Evolutionary conservation across 345 rosid species (phyloP), one percentile per base, ranked within the genome.

Genomic region (Microcos paniculata): DNA sequence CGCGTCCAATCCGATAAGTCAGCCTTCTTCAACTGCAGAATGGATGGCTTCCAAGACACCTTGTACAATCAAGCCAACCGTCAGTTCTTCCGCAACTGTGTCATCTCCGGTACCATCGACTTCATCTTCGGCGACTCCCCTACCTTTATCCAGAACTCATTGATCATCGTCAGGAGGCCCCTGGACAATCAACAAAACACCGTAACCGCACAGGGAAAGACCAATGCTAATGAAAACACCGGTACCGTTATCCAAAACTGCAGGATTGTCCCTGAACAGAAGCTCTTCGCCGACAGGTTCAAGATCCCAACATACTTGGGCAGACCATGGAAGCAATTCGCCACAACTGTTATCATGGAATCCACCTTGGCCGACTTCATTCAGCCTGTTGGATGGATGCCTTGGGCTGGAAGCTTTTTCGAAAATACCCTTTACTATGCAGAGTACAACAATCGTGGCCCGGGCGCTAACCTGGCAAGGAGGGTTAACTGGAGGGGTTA

Each of bases 201-300:
- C 2, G 82, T 89, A 55, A 89, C 90, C 0, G 91, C 91, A 8
- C 88, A 87, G 0, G 90, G 90, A 2, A 79, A 82, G 52, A 38
- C 46, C 3, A 71, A 71, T 23, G 61, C 14, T 62, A 71, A 63
- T 2, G 80, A 78, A 84, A 80, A 45, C 63, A 82, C 76, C 1
- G 89, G 87, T 14, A 52, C 86, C 5, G 85, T 88, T 3, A 85
- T 88, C 76, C 91, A 89, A 16, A 87, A 88, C 88, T 89, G 92
- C 84, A 75, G 82, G 69, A 89, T 91, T 10, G 93, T 88, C 30
- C 85, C 92, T 0, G 90, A 88, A 56, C 78, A 82, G 70, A 69
- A 74, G 40, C 87, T 87, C 19, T 75, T 59, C 30, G 78, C 87
- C 0, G 62, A 53, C 10, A 85, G 87, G 55, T 62, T 82, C 42